A percentile compares a stretch with the other conserved stretches of the same genome.
Conservation (phyloP, 306 rosid species). For the Glycyrrhiza uralensis region DNA sequence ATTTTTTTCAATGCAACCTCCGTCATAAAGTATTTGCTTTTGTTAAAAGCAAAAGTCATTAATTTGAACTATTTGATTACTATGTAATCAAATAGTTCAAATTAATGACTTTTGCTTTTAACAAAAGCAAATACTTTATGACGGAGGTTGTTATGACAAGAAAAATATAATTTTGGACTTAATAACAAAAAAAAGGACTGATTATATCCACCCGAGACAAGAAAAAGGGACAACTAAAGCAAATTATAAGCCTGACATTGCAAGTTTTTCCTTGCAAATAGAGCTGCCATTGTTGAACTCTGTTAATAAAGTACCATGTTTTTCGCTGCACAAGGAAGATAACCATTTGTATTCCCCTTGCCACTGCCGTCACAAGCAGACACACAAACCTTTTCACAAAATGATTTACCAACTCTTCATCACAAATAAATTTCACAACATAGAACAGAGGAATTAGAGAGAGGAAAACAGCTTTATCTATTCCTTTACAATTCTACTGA, state of each 20-base stretch:
- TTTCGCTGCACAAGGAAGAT: background rate
- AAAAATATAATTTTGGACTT: background rate
- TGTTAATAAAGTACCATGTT: background rate
- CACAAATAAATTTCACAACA: background rate
- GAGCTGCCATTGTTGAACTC: background rate
- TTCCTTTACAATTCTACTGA: background rate
- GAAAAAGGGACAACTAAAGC: background rate
- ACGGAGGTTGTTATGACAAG: background rate
- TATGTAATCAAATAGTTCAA: too few species aligned
- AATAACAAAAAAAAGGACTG: background rate
- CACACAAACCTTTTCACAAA: background rate
- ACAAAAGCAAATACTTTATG: background rate
- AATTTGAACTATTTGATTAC: too few species aligned
- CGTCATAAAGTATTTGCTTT: background rate
- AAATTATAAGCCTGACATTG: background rate
- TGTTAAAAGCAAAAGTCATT: too few species aligned
- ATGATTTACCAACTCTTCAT: constrained; percentile 3
- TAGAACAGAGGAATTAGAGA: background rate
- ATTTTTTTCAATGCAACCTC: background rate
- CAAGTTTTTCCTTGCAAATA: background rate
- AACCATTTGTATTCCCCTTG: background rate
- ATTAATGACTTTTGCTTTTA: too few species aligned
- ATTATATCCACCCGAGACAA: too few species aligned
- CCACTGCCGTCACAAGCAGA: background rate
- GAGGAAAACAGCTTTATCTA: background rate